Conservation (phyloP, 441 rosid genomes). For the Hura crepitans region DNA sequence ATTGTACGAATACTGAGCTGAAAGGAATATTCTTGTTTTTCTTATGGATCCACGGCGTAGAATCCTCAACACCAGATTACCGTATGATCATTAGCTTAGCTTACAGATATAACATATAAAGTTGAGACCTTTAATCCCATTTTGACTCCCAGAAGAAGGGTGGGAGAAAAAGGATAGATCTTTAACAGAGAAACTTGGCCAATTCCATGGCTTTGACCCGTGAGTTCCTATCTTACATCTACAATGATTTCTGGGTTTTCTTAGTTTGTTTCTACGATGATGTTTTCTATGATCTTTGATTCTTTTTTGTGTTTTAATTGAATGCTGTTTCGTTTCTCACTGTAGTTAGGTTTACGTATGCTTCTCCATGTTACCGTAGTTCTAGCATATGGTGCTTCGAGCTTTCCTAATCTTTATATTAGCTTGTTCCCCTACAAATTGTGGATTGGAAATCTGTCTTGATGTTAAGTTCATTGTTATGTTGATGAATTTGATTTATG, state of each 20-base stretch:
- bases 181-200: not conserved
- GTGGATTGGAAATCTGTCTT: not conserved
- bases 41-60: not conserved
- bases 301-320: not conserved
- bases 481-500: not conserved
- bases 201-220: constrained; percentile 27
- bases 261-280: not conserved
- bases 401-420: not conserved
- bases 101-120: not conserved
- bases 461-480: not conserved
- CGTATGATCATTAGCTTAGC: too few species aligned
- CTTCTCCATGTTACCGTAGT: too few species aligned
- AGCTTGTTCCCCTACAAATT: not conserved
- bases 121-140: not conserved
- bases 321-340: not conserved
- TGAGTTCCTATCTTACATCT: constrained; percentile 11
- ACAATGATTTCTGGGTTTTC: constrained; percentile 9
- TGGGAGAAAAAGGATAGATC: not conserved
- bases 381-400: too few species aligned
- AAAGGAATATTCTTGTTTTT: constrained; percentile 21
- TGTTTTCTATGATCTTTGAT: not conserved
- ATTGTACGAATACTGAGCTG: too few species aligned
- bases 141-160: not conserved
- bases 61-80: not conserved
- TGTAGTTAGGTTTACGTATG: not conserved